Conservation (phyloP, 2,329 filamentous ascomycete genomes). For the Paecilomyces niveus region DNA sequence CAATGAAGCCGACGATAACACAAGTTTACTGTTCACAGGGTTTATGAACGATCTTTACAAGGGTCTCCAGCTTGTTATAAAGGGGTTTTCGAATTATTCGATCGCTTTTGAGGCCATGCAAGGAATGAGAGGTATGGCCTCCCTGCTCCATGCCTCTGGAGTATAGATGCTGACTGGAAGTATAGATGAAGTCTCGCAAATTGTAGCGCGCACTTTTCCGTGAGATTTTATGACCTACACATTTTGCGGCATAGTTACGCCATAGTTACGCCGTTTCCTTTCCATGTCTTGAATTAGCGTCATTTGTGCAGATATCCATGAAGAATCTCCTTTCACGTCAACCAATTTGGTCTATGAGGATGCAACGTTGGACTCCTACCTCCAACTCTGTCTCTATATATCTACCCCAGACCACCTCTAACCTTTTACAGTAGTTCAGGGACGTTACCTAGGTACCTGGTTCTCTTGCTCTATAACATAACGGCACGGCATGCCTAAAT, state of each 20-base stretch:
- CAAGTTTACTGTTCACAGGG: conserved; percentile 1
- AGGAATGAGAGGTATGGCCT: conserved; percentile 13
- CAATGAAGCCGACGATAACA: neutral
- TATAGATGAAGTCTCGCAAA: neutral
- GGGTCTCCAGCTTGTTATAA: conserved; percentile 11
- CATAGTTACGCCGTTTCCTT: neutral
- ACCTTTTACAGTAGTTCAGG: no score
- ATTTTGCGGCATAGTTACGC: neutral
- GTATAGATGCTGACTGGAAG: neutral
- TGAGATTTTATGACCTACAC: neutral
- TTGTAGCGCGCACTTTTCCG: neutral
- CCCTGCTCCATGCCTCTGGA: neutral
- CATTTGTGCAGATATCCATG: neutral
- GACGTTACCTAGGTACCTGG: no score
- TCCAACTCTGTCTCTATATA: neutral
- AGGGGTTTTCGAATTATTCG: conserved; percentile 13
- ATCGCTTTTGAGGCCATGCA: conserved; percentile 16
- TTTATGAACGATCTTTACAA: conserved; percentile 15
- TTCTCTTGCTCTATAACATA: neutral
- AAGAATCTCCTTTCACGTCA: neutral
- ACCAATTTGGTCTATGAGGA: neutral
- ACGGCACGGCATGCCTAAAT: no score
- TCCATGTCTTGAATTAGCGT: neutral
- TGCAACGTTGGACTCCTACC: neutral
- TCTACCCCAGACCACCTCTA: no score